Conservation (phyloP, 2,329 filamentous ascomycete genomes). For the Celoporthe dispersa region DNA sequence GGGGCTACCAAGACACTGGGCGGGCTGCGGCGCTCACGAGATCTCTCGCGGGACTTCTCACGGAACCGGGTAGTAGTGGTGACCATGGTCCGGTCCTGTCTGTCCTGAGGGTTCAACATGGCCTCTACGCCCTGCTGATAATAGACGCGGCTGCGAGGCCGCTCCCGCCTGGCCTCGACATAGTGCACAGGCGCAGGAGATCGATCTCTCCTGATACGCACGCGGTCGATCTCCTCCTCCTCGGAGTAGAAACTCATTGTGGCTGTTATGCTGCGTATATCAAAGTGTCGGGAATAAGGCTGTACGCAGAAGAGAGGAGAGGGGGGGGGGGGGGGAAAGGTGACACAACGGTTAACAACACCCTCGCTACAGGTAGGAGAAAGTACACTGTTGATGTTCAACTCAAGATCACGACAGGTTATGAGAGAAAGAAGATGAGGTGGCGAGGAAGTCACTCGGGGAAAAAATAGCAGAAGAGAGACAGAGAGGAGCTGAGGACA, state of each 20-base stretch:
- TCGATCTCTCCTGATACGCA: slow-evolving; percentile 50
- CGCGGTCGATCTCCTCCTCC: slow-evolving; percentile 59
- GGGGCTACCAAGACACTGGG: slow-evolving; percentile 41
- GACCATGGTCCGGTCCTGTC: slow-evolving; percentile 50
- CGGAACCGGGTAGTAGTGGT: slow-evolving; percentile 48
- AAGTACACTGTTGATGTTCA: slow-evolving; percentile 26
- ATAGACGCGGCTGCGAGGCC: slow-evolving; percentile 46
- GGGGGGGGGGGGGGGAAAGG: too few species aligned
- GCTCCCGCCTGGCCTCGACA: slow-evolving; percentile 46
- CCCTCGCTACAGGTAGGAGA: not conserved
- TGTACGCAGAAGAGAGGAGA: too few species aligned
- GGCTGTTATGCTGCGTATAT: not conserved
- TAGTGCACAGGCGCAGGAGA: slow-evolving; percentile 50
- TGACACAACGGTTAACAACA: not conserved
- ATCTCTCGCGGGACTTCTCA: slow-evolving; percentile 41
- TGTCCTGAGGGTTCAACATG: slow-evolving; percentile 43
- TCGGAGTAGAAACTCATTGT: slow-evolving; percentile 49
- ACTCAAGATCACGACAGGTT: not conserved
- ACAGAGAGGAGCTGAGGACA: slow-evolving; percentile 7
- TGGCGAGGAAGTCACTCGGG: slow-evolving; percentile 13
- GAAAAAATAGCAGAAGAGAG: slow-evolving; percentile 3
- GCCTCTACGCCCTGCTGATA: slow-evolving; percentile 46
- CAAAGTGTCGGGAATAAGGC: not conserved
- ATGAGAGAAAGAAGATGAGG: not conserved
- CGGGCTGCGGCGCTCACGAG: slow-evolving; percentile 49